phyloP scores from a whole-genome alignment of 2,329 filamentous ascomycete genomes.

The Nigrograna mackinnonii region DNA sequence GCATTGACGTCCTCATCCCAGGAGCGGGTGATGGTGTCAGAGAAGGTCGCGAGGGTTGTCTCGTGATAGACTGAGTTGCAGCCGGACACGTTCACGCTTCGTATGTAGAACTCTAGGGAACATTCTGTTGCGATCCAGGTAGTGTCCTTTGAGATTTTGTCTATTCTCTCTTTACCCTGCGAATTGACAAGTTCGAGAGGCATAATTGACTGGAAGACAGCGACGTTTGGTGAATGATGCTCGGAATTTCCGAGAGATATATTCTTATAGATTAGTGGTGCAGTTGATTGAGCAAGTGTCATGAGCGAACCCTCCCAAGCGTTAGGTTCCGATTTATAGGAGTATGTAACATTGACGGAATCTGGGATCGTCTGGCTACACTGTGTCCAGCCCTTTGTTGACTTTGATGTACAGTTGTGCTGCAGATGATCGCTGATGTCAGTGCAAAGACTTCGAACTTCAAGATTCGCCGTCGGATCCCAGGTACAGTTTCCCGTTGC shows the following conservation, averaged over 20 bases:
- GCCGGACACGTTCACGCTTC: neutral
- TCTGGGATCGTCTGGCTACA: too few relatives aligned
- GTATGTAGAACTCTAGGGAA: neutral
- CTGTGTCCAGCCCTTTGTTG: too few relatives aligned
- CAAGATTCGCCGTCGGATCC: neutral
- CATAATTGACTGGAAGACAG: neutral
- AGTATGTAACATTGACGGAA: too few relatives aligned
- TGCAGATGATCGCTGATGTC: neutral
- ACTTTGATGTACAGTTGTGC: neutral
- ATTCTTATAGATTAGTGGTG: neutral
- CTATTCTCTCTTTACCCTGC: neutral
- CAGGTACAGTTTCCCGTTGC: neutral
- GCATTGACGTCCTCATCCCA: neutral
- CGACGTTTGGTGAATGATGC: neutral
- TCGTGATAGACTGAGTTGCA: neutral
- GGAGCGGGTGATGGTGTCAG: too few relatives aligned
- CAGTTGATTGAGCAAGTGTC: neutral
- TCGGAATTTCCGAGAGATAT: neutral
- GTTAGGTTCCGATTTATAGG: too few relatives aligned
- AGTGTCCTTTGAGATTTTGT: neutral
- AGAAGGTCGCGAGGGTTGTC: neutral
- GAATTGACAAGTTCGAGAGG: neutral
- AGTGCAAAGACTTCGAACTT: neutral
- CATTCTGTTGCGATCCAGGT: neutral
- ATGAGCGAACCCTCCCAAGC: too few relatives aligned